phyloP scores from a whole-genome alignment of 208 protist genomes.

The Wallacemonas sp. region DNA sequence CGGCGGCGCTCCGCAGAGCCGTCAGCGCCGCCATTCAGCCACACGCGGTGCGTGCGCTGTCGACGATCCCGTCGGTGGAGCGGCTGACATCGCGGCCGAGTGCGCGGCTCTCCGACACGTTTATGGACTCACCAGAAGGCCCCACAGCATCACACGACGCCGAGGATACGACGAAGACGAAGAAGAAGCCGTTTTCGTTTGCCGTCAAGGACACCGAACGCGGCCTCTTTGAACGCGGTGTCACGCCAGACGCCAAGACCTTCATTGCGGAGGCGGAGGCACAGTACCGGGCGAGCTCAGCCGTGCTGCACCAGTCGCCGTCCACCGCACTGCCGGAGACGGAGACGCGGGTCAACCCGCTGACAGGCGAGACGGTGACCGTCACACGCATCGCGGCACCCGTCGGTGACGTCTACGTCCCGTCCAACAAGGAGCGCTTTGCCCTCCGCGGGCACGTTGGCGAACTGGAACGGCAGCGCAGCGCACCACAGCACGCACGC shows the following conservation, averaged over 20 bases:
- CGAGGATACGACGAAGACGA: neutral
- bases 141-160: too few relatives aligned
- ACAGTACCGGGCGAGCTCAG: constrained; percentile 63
- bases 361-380: constrained; percentile 26
- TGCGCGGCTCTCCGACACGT: constrained; percentile 23
- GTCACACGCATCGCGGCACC: constrained; percentile 57
- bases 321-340: constrained; percentile 25
- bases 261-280: constrained; percentile 72
- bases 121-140: neutral
- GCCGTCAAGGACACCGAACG: constrained; percentile 55
- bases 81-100: constrained; percentile 23
- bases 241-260: constrained; percentile 52
- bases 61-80: constrained; percentile 40
- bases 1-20: neutral
- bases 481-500: constrained; percentile 21
- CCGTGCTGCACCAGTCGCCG: constrained; percentile 44
- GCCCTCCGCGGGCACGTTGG: constrained; percentile 49
- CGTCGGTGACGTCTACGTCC: constrained; percentile 67
- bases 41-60: neutral
- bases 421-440: constrained; percentile 60
- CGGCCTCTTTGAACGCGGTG: constrained; percentile 65
- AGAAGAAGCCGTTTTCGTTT: constrained; percentile 31
- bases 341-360: constrained; percentile 28
- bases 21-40: neutral
- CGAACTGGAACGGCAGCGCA: constrained; percentile 54